Evolutionary conservation across 1,284 basidiomycete genomes (phyloP), one percentile per base, ranked within the genome.

Genomic region (Puccinia coronata): DNA sequence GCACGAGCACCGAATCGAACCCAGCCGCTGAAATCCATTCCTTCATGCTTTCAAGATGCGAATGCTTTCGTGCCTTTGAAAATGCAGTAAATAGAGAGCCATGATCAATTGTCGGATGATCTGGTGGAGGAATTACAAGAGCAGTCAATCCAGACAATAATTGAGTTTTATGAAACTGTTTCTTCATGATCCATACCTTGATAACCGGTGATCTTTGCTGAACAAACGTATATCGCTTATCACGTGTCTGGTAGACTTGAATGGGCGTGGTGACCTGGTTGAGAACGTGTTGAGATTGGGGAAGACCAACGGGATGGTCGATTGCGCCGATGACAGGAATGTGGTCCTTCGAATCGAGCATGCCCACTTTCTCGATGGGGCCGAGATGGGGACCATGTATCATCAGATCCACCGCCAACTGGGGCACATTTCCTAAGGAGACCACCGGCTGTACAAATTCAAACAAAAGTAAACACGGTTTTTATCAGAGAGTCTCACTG

Each of bases 151-250:
- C 8, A 47, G 43, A 47, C 8, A 47, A 16, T 47, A 47, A 47
- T 8, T 28, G 25, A 28, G 18, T n/a, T n/a, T n/a, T n/a, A n/a
- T n/a, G n/a, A n/a, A n/a, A n/a, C n/a, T n/a, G n/a, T n/a, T n/a
- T n/a, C n/a, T n/a, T n/a, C n/a, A n/a, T n/a, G n/a, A n/a, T n/a
- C n/a, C 41, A 28, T 49, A 49, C 74, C 59, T 76, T 76, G 4
- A 76, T 39, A 9, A 76, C 74, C 18, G 74, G 74, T 31, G 74
- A 76, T 11, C 74, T 34, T 76, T 59, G 74, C 43, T 76, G 74
- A 39, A 76, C 39, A 49, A 76, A 49, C 9, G 74, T 76, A 49
- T 43, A 47, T 9, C 39, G 43, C 25, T 23, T 51, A 51, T 74
- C 51, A 20, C 3, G 31, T 28, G 53, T 43, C 59, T 76, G 74